Base-by-base conservation (phyloP, 768 basidiomycete genomes). In the Hirschioporus abietinus region DNA sequence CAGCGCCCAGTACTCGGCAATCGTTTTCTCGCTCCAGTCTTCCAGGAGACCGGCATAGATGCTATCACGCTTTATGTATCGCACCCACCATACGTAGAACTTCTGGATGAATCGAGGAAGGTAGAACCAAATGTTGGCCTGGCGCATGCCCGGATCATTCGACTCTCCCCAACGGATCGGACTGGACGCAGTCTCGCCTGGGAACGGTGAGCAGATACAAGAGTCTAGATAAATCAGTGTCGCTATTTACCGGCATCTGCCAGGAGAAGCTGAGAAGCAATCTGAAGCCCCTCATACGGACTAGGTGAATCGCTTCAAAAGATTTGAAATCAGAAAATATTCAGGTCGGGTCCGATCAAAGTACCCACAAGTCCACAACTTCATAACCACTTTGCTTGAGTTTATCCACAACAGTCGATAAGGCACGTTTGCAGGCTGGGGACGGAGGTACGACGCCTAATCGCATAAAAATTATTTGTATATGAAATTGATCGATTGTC, bases 401-500 rank as follows among this genome's bases (percentile, higher is more conserved):
- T 5, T 76, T 74, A 0, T 81, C 76, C 0, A 82, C 80, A 0
- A 86, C 85, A 25, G 68, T 76, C 36, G 80, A 70, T 9, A 88
- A 76, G 18, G 84, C 87, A n/a, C 88, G 81, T 34, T 74, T 72
- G 67, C 86, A 88, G 0, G 88, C 83, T 1, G 88, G 88, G 1
- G 88, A 87, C 1, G 86, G 84, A 30, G 74, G 69, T 1, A 89
- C 81, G 35, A 87, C 80, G 6, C 85, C 89, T 89, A 35, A 42
- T 64, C 6, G 60, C 27, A 17, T 23, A 34, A 18, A 24, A 10
- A 20, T n/a, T 6, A 62, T 65, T 7, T 66, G 63, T 20, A 66
- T 66, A 18, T 42, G 26, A 35, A 65, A 65, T 5, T 15, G 35
- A n/a, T 17, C 23, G 35, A 66, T 20, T 34, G 30, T 65, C 30